These are phyloP conservation scores for Aspergillus sp. DNA, from an alignment of 2,329 filamentous ascomycete species.

Conservation along the genomic window DNA sequence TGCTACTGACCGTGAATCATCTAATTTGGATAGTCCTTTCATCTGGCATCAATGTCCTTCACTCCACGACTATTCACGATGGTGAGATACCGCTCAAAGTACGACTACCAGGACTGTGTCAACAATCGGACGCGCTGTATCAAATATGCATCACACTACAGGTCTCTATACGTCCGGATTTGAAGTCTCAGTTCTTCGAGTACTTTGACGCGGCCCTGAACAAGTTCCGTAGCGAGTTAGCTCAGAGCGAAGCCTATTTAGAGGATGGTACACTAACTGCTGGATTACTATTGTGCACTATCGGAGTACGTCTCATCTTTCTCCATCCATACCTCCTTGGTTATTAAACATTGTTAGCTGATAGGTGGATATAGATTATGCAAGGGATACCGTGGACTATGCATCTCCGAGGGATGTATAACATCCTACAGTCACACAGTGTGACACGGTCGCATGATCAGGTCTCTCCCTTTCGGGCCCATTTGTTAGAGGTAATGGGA, in stretches of 20 bases:
- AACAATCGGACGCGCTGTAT: conserved; percentile 31
- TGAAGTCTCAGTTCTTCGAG: conserved; percentile 27
- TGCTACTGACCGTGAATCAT: background rate
- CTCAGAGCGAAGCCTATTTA: conserved; percentile 20
- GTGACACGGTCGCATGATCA: conserved; percentile 4
- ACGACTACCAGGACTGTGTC: conserved; percentile 24
- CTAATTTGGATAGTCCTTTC: conserved; percentile 22
- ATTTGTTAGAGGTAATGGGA: conserved; percentile 35
- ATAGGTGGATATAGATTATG: conserved; percentile 22
- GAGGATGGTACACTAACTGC: conserved; percentile 33
- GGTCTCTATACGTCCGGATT: conserved; percentile 20
- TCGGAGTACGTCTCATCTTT: conserved; percentile 26
- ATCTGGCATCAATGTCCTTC: conserved; percentile 29
- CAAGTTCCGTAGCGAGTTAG: conserved; percentile 31
- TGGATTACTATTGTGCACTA: conserved; percentile 34
- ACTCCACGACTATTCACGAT: conserved; percentile 28
- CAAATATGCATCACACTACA: conserved; percentile 33
- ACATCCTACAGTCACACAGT: conserved; percentile 27
- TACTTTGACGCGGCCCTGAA: conserved; percentile 30
- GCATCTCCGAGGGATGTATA: conserved; percentile 36
- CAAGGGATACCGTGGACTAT: conserved; percentile 35
- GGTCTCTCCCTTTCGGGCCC: conserved; percentile 21
- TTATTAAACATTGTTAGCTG: background rate
- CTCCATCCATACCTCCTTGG: background rate
- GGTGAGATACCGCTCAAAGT: conserved; percentile 18